phyloP scores from a whole-genome alignment of 2,329 filamentous ascomycete genomes.

The Xylariaceae sp. region DNA sequence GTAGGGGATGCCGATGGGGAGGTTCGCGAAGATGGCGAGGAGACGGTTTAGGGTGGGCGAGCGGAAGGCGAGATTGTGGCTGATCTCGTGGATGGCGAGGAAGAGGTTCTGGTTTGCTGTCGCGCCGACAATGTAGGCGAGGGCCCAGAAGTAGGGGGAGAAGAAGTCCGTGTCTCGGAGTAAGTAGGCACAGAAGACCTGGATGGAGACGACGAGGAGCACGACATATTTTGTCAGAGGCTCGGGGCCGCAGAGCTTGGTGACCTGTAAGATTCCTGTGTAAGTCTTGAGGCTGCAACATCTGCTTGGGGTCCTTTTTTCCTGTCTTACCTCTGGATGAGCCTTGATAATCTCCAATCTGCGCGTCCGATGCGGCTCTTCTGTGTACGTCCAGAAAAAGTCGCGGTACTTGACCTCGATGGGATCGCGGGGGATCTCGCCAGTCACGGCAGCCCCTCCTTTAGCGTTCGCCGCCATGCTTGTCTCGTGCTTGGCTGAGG shows the following conservation, averaged over 20 bases:
- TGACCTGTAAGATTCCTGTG: slow-evolving; percentile 55
- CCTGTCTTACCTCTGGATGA: slow-evolving; percentile 72
- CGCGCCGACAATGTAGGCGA: slow-evolving; percentile 86
- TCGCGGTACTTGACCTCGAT: slow-evolving; percentile 46
- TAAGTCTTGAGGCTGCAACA: slow-evolving; percentile 15
- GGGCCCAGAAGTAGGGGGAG: slow-evolving; percentile 77
- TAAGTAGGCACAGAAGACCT: slow-evolving; percentile 70
- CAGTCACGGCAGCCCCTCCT: slow-evolving; percentile 13
- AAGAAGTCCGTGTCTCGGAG: slow-evolving; percentile 74
- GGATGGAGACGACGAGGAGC: slow-evolving; percentile 72
- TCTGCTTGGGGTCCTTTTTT: too few species aligned
- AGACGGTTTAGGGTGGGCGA: slow-evolving; percentile 74
- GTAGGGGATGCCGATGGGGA: slow-evolving; percentile 93
- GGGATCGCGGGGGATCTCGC: slow-evolving; percentile 34
- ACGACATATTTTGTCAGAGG: slow-evolving; percentile 94
- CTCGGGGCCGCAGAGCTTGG: slow-evolving; percentile 94
- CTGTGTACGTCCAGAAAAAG: slow-evolving; percentile 99
- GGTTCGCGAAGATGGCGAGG: slow-evolving; percentile 87
- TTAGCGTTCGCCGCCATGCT: slow-evolving; percentile 26
- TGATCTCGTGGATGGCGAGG: slow-evolving; percentile 97
- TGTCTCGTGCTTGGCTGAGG: slow-evolving; percentile 20
- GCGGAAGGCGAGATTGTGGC: slow-evolving; percentile 91
- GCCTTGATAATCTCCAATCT: slow-evolving; percentile 95
- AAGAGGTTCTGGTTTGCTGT: slow-evolving; percentile 98
- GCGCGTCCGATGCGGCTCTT: slow-evolving; percentile 90